phyloP scores from a whole-genome alignment of 768 basidiomycete genomes.

The Boletus reticuloceps region DNA sequence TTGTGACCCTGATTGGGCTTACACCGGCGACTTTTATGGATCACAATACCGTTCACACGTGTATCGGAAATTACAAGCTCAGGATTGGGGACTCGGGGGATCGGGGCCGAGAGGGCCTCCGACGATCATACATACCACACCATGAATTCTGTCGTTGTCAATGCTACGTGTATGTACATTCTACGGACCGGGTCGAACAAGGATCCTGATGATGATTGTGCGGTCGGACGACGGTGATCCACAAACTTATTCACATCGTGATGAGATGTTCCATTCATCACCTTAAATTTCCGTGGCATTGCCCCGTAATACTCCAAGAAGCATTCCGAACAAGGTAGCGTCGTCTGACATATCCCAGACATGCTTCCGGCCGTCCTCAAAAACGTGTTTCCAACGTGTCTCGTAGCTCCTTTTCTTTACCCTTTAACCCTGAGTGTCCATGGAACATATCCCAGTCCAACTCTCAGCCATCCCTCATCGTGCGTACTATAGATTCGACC shows the following conservation, averaged over 20 bases:
- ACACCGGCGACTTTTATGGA: constrained; percentile 28
- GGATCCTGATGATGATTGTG: background rate
- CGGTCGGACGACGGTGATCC: background rate
- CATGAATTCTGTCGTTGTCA: constrained; percentile 8
- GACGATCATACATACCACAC: constrained; percentile 26
- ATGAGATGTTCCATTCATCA: constrained; percentile 6
- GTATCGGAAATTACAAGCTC: constrained; percentile 30
- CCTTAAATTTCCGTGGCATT: constrained; percentile 24
- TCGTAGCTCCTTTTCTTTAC: constrained; percentile 13
- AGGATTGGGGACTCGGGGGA: constrained; percentile 23
- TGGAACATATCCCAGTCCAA: constrained; percentile 22
- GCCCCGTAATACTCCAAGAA: constrained; percentile 5
- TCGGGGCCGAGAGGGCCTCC: constrained; percentile 25
- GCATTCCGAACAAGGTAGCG: constrained; percentile 19
- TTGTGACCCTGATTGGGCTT: constrained; percentile 28
- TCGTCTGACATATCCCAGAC: constrained; percentile 19
- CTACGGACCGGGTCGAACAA: background rate
- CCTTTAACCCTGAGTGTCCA: constrained; percentile 25
- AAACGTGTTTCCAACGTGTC: constrained; percentile 33
- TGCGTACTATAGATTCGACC: constrained; percentile 8
- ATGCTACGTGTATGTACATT: constrained; percentile 10
- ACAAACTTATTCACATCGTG: constrained; percentile 7
- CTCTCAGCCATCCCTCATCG: constrained; percentile 18
- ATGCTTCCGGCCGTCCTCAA: constrained; percentile 8
- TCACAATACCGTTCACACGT: constrained; percentile 30